These are phyloP conservation scores for Protostelium mycophagum DNA, from an alignment of 78 protist genomes.

Conservation along the genomic window DNA sequence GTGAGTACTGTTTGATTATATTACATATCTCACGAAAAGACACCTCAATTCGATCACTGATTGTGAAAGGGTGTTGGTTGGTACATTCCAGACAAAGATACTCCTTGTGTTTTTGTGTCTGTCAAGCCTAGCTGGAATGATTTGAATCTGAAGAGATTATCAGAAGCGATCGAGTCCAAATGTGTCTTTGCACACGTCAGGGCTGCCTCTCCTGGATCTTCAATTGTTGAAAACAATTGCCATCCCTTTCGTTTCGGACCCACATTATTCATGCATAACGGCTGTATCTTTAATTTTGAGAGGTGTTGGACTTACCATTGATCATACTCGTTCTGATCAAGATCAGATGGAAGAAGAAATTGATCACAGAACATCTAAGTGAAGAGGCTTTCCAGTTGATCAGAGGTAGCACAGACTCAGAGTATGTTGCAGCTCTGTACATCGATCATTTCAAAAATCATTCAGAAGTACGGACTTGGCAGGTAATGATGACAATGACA, in stretches of 20 bases:
- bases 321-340: neutral
- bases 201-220: slow-evolving; percentile 44
- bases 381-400: neutral
- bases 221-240: slow-evolving; percentile 19
- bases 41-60: neutral
- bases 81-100: slow-evolving; percentile 3
- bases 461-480: neutral
- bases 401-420: slow-evolving; percentile 27
- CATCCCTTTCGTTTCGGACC: slow-evolving; percentile 32
- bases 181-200: slow-evolving; percentile 52
- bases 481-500: neutral
- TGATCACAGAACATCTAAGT: neutral
- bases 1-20: neutral
- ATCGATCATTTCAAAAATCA: neutral
- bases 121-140: slow-evolving; percentile 45
- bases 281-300: slow-evolving; percentile 8
- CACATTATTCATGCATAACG: slow-evolving; percentile 53
- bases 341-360: neutral
- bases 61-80: slow-evolving; percentile 58
- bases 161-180: slow-evolving; percentile 17
- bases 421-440: slow-evolving; percentile 18
- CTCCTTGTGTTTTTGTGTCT: slow-evolving; percentile 35
- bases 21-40: no score
- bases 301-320: neutral
- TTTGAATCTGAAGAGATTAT: slow-evolving; percentile 26